Evolutionary conservation across 2,329 filamentous ascomycete genomes (phyloP), one percentile per base, ranked within the genome.

Genomic region (Colletotrichum eleusines): DNA sequence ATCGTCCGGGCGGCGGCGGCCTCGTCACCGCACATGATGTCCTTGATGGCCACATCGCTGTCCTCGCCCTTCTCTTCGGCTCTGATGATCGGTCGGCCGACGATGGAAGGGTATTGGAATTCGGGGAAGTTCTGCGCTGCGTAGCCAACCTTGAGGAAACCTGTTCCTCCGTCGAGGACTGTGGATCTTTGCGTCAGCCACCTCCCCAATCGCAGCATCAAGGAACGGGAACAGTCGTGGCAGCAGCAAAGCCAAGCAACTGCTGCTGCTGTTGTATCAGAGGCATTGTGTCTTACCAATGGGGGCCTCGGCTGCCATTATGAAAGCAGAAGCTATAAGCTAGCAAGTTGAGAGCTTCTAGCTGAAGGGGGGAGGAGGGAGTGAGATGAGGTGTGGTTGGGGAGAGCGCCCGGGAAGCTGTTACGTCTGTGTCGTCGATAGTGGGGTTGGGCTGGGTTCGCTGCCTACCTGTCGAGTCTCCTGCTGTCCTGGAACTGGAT

Each of bases 1-100:
- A 98, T 97, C 73, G 93, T 97, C 78, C 96, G 91, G 75, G 96
- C 95, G 64, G 94, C 94, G 20, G 96, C 95, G 60, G 96, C 96
- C 85, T 99, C 95, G 84, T 99, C 96, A 81, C 96, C 96, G 84
- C 95, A 98, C 96, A 99, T 99, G 81, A 99, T 98, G 85, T 99
- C 96, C 88, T 98, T 98, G 83, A 90, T 92, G 83, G 89, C 91
- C 85, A 89, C 77, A 79, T 88, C 84, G 79, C 82, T 84, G 80
- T 84, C 84, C 31, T 69, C 69, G 76, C 86, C 87, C 80, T 88
- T 88, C 84, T 99, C 96, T 87, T 99, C 96, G 73, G 95, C 95
- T 84, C 96, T 94, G 79, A 99, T 89, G 83, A 99, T 99, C 62
- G 96, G 96, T 77, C 96, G 94, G 80, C 96, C 96, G 81, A 99